phyloP scores from a whole-genome alignment of 352 stramenopile species.

The Pythium apleroticum region DNA sequence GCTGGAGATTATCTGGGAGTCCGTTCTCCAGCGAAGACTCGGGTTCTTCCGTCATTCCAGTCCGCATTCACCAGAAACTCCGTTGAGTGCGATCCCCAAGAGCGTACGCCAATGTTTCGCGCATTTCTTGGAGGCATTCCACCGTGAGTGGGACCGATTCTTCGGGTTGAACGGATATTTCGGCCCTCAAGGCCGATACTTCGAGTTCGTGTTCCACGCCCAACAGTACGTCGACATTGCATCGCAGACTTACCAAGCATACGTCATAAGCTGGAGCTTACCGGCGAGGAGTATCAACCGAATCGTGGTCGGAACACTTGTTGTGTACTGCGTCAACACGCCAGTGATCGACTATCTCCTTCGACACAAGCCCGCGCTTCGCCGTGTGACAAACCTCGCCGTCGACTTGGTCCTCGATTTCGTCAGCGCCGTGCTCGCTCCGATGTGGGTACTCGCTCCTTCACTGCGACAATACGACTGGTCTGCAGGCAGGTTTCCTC shows the following conservation, averaged over 20 bases:
- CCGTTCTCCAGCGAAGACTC: background rate
- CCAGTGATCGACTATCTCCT: background rate
- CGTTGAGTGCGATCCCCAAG: background rate
- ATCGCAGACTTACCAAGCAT: background rate
- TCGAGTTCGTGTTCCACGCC: background rate
- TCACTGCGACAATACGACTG: background rate
- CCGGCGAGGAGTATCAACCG: background rate
- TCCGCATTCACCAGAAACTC: background rate
- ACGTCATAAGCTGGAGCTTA: background rate
- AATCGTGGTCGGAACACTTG: background rate
- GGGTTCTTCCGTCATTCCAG: background rate
- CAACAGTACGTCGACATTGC: background rate
- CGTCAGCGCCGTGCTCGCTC: background rate
- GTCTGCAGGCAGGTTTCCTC: background rate
- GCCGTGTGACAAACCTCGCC: background rate
- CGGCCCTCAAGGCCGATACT: background rate
- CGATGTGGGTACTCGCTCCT: background rate
- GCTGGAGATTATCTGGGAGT: background rate
- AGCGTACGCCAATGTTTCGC: too few species aligned
- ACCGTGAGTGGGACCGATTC: background rate
- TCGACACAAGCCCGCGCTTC: background rate
- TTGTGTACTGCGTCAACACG: background rate
- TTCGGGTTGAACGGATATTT: background rate
- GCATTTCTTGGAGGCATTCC: background rate
- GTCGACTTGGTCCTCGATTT: background rate